Evolutionary conservation across 345 rosid species (phyloP).

Genomic region (Rhodamnia rubescens): DNA sequence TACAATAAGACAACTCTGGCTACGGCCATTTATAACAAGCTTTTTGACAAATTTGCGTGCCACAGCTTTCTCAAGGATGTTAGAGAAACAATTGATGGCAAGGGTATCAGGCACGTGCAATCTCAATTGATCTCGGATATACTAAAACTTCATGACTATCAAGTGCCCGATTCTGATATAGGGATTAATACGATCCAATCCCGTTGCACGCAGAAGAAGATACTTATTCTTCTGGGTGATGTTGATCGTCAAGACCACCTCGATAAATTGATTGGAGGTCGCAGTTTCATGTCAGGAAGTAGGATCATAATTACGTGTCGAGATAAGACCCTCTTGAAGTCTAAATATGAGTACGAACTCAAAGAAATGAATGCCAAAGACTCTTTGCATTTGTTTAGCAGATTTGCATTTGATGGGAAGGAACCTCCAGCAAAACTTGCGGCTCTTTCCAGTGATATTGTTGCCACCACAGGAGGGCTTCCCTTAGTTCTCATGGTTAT

Average conservation of each 20-base stretch:
- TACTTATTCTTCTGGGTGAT: neutral
- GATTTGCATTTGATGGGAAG: neutral
- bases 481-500: slow-evolving; percentile 2
- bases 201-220: neutral
- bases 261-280: neutral
- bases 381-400: neutral
- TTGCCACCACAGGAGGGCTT: slow-evolving; percentile 1
- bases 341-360: neutral
- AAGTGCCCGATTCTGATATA: neutral
- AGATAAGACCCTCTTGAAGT: neutral
- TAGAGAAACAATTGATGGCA: neutral
- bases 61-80: neutral
- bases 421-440: fast-evolving
- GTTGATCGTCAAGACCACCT: neutral
- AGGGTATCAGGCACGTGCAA: neutral
- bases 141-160: neutral
- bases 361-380: neutral
- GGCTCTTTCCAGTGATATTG: neutral
- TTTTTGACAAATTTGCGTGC: neutral
- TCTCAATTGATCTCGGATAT: neutral
- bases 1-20: neutral
- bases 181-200: neutral
- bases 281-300: neutral
- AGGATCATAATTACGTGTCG: neutral
- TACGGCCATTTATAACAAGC: neutral